Base-by-base conservation (phyloP, 1,139 yeast species). In the Geotrichum cucujoidarum region DNA sequence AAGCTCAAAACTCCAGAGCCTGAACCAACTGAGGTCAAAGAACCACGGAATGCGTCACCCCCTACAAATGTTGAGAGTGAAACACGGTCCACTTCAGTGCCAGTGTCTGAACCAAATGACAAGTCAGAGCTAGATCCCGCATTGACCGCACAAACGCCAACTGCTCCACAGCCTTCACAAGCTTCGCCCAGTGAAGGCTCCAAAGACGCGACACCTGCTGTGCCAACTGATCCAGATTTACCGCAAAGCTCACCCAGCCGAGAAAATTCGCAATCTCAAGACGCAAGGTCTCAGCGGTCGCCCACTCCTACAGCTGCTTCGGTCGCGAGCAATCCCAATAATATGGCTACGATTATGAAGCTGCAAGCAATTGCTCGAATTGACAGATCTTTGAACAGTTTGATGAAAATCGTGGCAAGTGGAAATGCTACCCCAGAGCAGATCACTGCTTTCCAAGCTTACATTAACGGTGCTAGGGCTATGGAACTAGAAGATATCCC, bases 361-460 rank as follows among this genome's bases (percentile, higher is more conserved):
- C 73, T 90, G 57, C 89, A 89, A 57, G 74, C 83, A 1, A 80
- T 90, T 64, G 97, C 97, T 0, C 75, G 85, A 40, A 73, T 75
- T 3, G 95, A 89, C 58, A 73, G 78, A 1, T 74, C 80, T 6
- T 66, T 90, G 45, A 83, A 80, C 56, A 68, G 75, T 1, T 68
- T 90, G 47, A 88, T 90, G 96, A 80, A 81, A 53, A 75, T 74
- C 5, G 95, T 90, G 1, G 96, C 97, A 0, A 76, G 81, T 53
- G 95, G 95, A 1, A 73, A 72, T 27, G 95, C 96, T 0, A 65
- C 80, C 0, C 75, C 78, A 1, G 80, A 75, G 7, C 92, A 88
- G 62, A 83, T 90, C 21, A 70, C 77, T 31, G 79, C 78, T 35
- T 89, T 89, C 62, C 95, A 88, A 63, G 81, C 77, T n/a, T 85